Conservation (phyloP, 306 rosid genomes). For the Geum urbanum region DNA sequence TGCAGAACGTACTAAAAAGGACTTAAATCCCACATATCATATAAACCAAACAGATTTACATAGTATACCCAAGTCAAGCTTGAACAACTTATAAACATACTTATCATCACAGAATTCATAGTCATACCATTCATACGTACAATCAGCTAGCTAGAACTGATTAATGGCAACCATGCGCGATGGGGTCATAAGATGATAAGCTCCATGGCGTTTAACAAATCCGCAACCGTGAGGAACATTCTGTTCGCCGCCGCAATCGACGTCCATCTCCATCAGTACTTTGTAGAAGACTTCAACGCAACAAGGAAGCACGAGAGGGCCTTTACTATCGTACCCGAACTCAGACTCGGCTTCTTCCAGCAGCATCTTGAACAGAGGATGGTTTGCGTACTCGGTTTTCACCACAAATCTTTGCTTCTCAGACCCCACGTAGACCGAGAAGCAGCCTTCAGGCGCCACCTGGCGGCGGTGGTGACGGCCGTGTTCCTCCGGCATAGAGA, state of each 20-base stretch:
- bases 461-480: background rate
- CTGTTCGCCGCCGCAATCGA: conserved; percentile 6
- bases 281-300: conserved; percentile 52
- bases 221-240: conserved; percentile 38
- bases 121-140: too few species aligned
- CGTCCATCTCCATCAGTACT: conserved; percentile 68
- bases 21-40: background rate
- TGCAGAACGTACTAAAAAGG: background rate
- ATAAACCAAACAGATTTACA: background rate
- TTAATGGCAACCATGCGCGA: conserved; percentile 35
- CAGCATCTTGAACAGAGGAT: conserved; percentile 67
- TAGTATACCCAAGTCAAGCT: background rate
- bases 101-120: background rate
- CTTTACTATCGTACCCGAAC: conserved; percentile 60
- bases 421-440: conserved; percentile 77
- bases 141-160: conserved; percentile 21
- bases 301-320: conserved; percentile 76
- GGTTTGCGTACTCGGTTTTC: conserved; percentile 59
- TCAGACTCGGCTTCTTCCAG: conserved; percentile 87
- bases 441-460: conserved; percentile 62
- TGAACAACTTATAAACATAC: background rate
- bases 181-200: conserved; percentile 55
- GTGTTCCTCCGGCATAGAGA: background rate
- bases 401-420: conserved; percentile 64
- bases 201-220: conserved; percentile 34